Base-by-base conservation (phyloP, 805 yeast genomes). In the Kodamaea neixiangensis region DNA sequence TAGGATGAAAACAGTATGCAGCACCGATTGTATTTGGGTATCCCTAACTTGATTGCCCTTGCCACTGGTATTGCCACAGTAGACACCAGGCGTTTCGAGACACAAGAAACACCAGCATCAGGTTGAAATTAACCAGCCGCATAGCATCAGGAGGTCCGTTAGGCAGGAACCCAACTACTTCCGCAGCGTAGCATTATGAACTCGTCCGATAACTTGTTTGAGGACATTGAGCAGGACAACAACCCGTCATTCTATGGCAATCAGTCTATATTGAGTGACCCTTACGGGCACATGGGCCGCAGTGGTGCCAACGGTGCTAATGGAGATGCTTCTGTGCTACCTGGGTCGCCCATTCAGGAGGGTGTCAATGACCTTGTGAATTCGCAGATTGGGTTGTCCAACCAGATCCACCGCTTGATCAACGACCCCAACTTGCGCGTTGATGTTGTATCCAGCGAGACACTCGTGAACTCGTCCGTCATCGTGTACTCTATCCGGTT, bases 211-310 rank as follows among this genome's bases (percentile, higher is more conserved):
- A 60, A 57, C 42, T 34, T 59, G 29, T 70, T 71, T 49, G 72
- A 65, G 41, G 77, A 72, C 52, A 72, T 73, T 45, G 78, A 74
- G 53, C 76, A 72, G 56, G 78, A 74, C 52, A 74, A 73, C 58
- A 74, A 74, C 51, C 78, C 78, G 11, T 73, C 76, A 37, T 66
- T 72, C 51, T 73, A 71, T 53, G 73, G 72, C 3, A 66, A 66
- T 53, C 66, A 60, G 21, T 62, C 71, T 11, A 62, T 66, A 2
- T 38, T 64, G 21, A 54, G 57, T n/a, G 67, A 63, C 43, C 68
- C 69, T 2, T 64, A 62, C 52, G 66, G 67, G 4, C 46, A 43
- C 7, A 41, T 47, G 44, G 44, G 57, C 48, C 39, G 18, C 25
- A 35, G 35, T 17, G 49, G 35, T 21, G 25, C 35, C 3, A 46